Evolutionary conservation across 2,329 filamentous ascomycete species (phyloP).

Genomic region (Macroventuria anomochaeta): DNA sequence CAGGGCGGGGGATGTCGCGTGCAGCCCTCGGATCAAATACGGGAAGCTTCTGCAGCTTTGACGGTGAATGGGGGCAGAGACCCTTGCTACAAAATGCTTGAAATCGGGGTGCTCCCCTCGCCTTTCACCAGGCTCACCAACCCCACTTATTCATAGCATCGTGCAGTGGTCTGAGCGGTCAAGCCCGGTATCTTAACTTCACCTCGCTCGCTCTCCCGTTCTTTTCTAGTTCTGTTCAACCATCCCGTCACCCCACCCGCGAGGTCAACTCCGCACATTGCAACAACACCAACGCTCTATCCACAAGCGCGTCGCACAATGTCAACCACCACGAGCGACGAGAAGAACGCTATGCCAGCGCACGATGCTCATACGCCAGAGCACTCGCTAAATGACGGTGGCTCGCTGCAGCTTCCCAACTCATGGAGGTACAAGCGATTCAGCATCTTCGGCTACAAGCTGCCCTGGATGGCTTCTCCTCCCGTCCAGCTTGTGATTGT

Average conservation of each 20-base stretch:
- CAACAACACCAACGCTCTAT: slow-evolving; percentile 1
- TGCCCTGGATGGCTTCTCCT: slow-evolving; percentile 60
- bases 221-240: slow-evolving; percentile 6
- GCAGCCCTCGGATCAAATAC: slow-evolving; percentile 24
- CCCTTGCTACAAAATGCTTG: slow-evolving; percentile 9
- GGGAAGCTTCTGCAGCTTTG: slow-evolving; percentile 20
- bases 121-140: slow-evolving; percentile 7
- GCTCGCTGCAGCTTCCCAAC: slow-evolving; percentile 46
- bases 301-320: slow-evolving; percentile 26
- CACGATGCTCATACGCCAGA: slow-evolving; percentile 40
- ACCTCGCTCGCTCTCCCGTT: slow-evolving; percentile 11
- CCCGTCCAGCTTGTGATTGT: slow-evolving; percentile 57
- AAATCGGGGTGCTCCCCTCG: slow-evolving; percentile 2
- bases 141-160: slow-evolving; percentile 14
- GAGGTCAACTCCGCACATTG: slow-evolving; percentile 7
- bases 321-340: slow-evolving; percentile 30
- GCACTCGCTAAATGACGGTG: slow-evolving; percentile 41
- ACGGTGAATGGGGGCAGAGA: slow-evolving; percentile 15
- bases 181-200: slow-evolving; percentile 17
- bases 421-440: slow-evolving; percentile 58
- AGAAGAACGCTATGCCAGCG: slow-evolving; percentile 27
- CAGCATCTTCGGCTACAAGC: slow-evolving; percentile 49
- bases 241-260: slow-evolving; percentile 2
- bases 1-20: slow-evolving; percentile 40
- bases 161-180: slow-evolving; percentile 14